Evolutionary conservation across 1,284 basidiomycete species (phyloP).

Genomic region (Boletus albobrunnescens): DNA sequence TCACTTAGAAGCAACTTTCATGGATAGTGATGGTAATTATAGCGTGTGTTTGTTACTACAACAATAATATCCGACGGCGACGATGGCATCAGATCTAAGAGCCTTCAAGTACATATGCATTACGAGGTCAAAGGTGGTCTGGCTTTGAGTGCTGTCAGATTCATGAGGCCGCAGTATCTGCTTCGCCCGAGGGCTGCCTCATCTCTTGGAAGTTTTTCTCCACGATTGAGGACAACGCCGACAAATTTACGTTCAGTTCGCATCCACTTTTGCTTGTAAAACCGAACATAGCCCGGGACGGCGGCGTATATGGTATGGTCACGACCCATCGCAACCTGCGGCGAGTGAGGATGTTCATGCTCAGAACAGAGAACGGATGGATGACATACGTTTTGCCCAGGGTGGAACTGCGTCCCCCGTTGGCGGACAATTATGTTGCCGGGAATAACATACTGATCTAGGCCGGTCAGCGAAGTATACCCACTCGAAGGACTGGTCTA

Average conservation of each 20-base stretch:
- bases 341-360: constrained; percentile 13
- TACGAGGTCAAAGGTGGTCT: constrained; percentile 1
- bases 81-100: background rate
- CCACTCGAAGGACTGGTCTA: constrained; percentile 33
- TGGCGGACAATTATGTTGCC: constrained; percentile 94
- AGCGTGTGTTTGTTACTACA: constrained; percentile 20
- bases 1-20: background rate
- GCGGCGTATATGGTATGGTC: constrained; percentile 91
- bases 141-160: constrained; percentile 38
- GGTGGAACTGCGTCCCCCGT: constrained; percentile 84
- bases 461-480: constrained; percentile 4
- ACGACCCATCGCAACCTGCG: constrained; percentile 81
- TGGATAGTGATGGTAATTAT: constrained; percentile 16
- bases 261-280: constrained; percentile 77
- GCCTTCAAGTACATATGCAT: no score
- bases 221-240: constrained; percentile 74
- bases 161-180: constrained; percentile 70
- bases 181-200: constrained; percentile 68
- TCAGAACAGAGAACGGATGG: constrained; percentile 14
- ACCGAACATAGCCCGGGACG: constrained; percentile 86
- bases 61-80: constrained; percentile 6
- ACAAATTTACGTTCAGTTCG: constrained; percentile 73
- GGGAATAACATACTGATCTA: constrained; percentile 84
- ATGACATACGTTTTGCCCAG: constrained; percentile 87
- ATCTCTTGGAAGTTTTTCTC: constrained; percentile 82